Conservation (phyloP, 225 moss, liverwort and hornwort genomes). For the Antitrichia curtipendula region DNA sequence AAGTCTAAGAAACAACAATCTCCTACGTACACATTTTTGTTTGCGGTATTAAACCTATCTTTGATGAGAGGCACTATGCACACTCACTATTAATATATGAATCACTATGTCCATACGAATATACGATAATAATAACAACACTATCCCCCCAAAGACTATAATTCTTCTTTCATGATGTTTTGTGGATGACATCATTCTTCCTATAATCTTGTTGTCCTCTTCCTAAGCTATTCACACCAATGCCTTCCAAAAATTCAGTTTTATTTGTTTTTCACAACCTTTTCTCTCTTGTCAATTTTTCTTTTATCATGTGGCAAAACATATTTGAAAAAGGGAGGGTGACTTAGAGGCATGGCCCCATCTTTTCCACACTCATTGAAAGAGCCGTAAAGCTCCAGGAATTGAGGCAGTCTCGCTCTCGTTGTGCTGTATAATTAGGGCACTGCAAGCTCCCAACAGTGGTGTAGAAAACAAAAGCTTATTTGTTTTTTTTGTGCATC, state of each 20-base stretch:
- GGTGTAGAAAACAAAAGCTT: background rate
- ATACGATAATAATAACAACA: background rate
- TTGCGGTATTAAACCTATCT: accelerated
- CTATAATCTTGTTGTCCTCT: background rate
- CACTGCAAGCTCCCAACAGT: background rate
- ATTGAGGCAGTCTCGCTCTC: background rate
- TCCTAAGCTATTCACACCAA: too few relatives aligned
- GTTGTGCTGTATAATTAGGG: too few relatives aligned
- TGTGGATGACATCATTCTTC: background rate
- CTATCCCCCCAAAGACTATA: background rate
- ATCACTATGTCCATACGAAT: background rate
- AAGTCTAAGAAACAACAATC: accelerated
- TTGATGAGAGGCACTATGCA: background rate
- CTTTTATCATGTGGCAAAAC: too few relatives aligned
- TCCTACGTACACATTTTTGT: background rate
- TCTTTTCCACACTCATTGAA: background rate
- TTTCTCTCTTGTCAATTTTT: too few relatives aligned
- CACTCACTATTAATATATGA: too few relatives aligned
- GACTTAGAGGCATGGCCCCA: background rate
- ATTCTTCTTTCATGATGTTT: background rate
- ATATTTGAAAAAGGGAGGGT: background rate
- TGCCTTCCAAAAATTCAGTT: background rate
- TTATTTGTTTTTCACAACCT: background rate
- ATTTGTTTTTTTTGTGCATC: too few relatives aligned
- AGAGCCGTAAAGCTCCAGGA: background rate